Percentiles rank a stretch among this genome's conserved stretches.
These are phyloP conservation scores for Globisporangium acanthophoron DNA, from an alignment of 352 stramenopile genomes.

Conservation along the genomic window DNA sequence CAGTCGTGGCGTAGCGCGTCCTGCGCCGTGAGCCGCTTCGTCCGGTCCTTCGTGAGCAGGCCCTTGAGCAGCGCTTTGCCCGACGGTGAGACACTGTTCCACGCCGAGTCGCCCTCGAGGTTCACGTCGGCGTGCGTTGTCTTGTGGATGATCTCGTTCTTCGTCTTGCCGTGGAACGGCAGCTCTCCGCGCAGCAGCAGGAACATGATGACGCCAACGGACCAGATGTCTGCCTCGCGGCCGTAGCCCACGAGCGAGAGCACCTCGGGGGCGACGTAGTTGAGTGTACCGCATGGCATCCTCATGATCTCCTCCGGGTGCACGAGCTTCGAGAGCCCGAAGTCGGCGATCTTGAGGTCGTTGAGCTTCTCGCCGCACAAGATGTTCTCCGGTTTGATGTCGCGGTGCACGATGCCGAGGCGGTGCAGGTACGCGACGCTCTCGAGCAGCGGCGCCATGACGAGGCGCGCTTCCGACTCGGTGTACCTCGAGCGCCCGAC, in stretches of 20 bases:
- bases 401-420: constrained; percentile 88
- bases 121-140: constrained; percentile 85
- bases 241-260: constrained; percentile 86
- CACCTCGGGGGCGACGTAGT: constrained; percentile 93
- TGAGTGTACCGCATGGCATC: constrained; percentile 90
- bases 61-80: constrained; percentile 69
- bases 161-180: constrained; percentile 89
- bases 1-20: constrained; percentile 79
- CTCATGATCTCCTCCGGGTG: constrained; percentile 92
- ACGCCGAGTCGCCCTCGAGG: constrained; percentile 57
- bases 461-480: constrained; percentile 81
- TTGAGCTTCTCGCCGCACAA: constrained; percentile 83
- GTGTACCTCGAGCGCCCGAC: constrained; percentile 83
- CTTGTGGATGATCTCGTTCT: constrained; percentile 91
- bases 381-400: constrained; percentile 88
- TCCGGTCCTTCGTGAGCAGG: constrained; percentile 81
- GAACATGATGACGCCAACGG: constrained; percentile 91
- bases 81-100: constrained; percentile 46
- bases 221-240: constrained; percentile 91
- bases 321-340: constrained; percentile 91
- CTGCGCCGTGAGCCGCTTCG: constrained; percentile 71
- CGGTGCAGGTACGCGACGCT: constrained; percentile 89
- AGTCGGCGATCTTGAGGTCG: constrained; percentile 91
- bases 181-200: constrained; percentile 84
- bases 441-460: constrained; percentile 87